These are phyloP conservation scores for Phytopythium chamaehyphon DNA, from an alignment of 352 stramenopile genomes.

Conservation along the genomic window DNA sequence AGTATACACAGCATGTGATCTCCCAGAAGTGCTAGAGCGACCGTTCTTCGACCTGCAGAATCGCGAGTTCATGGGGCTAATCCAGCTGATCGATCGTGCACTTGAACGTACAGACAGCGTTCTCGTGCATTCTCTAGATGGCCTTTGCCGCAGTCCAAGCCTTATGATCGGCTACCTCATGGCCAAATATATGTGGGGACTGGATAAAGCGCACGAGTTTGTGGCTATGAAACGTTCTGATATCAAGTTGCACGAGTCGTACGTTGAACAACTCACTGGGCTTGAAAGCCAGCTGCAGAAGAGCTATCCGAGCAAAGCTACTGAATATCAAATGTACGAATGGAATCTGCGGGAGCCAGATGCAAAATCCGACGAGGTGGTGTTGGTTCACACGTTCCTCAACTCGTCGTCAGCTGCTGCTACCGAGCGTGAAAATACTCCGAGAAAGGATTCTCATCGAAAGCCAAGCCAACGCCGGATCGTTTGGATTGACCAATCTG, in stretches of 20 bases:
- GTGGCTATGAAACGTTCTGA: slow-evolving; percentile 84
- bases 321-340: slow-evolving; percentile 68
- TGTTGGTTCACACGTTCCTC: slow-evolving; percentile 78
- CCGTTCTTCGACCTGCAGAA: slow-evolving; percentile 84
- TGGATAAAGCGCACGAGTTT: slow-evolving; percentile 92
- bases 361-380: slow-evolving; percentile 52
- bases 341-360: slow-evolving; percentile 48
- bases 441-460: slow-evolving; percentile 12
- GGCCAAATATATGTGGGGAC: slow-evolving; percentile 90
- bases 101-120: slow-evolving; percentile 84
- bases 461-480: slow-evolving; percentile 28
- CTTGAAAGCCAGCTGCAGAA: slow-evolving; percentile 64
- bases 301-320: slow-evolving; percentile 32
- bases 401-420: slow-evolving; percentile 28
- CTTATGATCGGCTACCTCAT: slow-evolving; percentile 90
- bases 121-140: slow-evolving; percentile 86
- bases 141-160: slow-evolving; percentile 73
- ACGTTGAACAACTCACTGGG: slow-evolving; percentile 65
- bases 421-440: neutral
- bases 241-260: slow-evolving; percentile 78
- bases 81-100: slow-evolving; percentile 76
- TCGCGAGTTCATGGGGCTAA: slow-evolving; percentile 74
- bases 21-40: slow-evolving; percentile 60
- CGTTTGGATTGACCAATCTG: slow-evolving; percentile 69
- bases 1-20: slow-evolving; percentile 71